These are phyloP conservation scores for Phallus indusiatus DNA, from an alignment of 768 basidiomycete species.

Conservation along the genomic window DNA sequence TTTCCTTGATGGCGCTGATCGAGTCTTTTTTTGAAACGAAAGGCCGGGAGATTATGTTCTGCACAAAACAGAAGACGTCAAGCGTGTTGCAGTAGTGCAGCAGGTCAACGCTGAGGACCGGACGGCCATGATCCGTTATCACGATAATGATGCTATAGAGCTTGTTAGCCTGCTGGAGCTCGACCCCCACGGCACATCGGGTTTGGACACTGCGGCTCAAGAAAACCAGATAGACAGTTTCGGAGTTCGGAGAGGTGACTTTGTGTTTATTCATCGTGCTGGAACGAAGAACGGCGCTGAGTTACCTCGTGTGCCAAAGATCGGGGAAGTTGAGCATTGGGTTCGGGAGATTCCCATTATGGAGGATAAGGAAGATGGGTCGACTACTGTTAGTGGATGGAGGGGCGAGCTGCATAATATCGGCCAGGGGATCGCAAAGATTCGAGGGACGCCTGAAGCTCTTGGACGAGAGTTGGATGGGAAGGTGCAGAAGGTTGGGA, in stretches of 20 bases:
- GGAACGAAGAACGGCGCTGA: constrained; percentile 65
- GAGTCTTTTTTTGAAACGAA: background rate
- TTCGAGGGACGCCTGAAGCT: constrained; percentile 28
- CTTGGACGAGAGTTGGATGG: constrained; percentile 24
- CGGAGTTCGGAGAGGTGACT: constrained; percentile 77
- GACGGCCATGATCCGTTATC: constrained; percentile 55
- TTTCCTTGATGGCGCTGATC: background rate
- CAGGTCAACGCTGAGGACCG: constrained; percentile 63
- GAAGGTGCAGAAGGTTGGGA: constrained; percentile 32
- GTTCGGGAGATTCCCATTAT: constrained; percentile 49
- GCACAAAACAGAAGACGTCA: constrained; percentile 67
- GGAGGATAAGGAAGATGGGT: constrained; percentile 33
- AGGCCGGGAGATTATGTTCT: constrained; percentile 91
- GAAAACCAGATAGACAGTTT: constrained; percentile 44
- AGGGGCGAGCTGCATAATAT: constrained; percentile 62
- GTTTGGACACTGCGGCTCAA: constrained; percentile 33
- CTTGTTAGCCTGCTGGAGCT: constrained; percentile 79
- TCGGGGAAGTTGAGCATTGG: constrained; percentile 81
- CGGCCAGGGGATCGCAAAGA: constrained; percentile 45
- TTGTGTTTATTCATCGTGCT: constrained; percentile 67
- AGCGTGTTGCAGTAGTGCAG: constrained; percentile 66
- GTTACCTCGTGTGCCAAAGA: constrained; percentile 63
- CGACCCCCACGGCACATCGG: constrained; percentile 69
- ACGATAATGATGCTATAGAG: constrained; percentile 45
- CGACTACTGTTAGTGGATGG: constrained; percentile 44